Percentiles rank a stretch among this genome's conserved stretches.
phyloP scores from a whole-genome alignment of 495 filamentous ascomycete species.

The Letharia columbiana region DNA sequence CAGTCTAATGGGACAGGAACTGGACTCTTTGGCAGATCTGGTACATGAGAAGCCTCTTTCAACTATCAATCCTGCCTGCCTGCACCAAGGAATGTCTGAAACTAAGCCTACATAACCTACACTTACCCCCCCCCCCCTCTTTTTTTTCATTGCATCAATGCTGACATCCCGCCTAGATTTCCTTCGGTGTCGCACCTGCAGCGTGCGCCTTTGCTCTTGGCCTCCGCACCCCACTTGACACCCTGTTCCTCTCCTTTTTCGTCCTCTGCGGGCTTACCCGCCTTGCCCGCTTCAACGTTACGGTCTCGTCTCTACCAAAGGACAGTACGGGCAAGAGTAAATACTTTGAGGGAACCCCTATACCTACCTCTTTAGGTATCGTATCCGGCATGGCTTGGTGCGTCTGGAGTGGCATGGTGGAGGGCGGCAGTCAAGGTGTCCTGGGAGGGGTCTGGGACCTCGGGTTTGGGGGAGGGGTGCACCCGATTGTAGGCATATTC shows the following conservation, averaged over 20 bases:
- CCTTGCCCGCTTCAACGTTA: conserved; percentile 95
- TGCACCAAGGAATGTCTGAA: neutral
- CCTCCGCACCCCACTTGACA: conserved; percentile 77
- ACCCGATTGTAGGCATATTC: conserved; percentile 78
- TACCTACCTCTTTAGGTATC: conserved; percentile 77
- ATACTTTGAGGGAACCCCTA: conserved; percentile 96
- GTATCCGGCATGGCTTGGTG: conserved; percentile 84
- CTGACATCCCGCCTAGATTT: conserved; percentile 52
- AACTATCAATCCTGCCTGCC: neutral
- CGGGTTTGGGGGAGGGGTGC: conserved; percentile 70
- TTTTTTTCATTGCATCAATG: neutral
- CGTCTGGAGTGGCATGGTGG: conserved; percentile 70
- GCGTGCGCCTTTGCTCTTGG: conserved; percentile 81
- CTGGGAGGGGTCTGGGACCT: conserved; percentile 64
- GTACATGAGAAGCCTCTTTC: conserved; percentile 40
- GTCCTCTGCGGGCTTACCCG: conserved; percentile 92
- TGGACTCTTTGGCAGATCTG: conserved; percentile 94
- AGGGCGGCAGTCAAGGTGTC: conserved; percentile 66
- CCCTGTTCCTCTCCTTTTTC: conserved; percentile 77
- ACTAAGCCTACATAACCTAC: neutral
- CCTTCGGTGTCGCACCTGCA: conserved; percentile 89
- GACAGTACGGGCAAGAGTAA: conserved; percentile 81
- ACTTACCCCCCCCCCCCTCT: neutral
- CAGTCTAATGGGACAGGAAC: conserved; percentile 93
- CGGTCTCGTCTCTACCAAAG: conserved; percentile 77